Percentiles rank a stretch among this genome's conserved stretches.
Conservation (phyloP, 176 grass and related monocot genomes). For the Aechmea fasciata region DNA sequence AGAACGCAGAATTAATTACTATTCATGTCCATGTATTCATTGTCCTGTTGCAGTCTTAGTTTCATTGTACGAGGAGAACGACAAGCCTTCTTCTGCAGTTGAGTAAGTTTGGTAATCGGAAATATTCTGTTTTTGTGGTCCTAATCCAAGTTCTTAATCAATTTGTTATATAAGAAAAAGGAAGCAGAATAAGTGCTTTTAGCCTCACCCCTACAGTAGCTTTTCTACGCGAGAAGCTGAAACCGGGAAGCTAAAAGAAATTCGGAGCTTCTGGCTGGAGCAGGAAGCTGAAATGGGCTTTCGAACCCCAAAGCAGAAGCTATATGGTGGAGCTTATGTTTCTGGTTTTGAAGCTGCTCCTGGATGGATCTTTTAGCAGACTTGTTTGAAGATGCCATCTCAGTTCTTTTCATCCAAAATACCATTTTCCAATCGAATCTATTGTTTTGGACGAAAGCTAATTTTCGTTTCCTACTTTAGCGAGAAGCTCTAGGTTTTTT, state of each 20-base stretch:
- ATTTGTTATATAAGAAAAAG: not conserved
- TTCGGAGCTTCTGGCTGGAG: not conserved
- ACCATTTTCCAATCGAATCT: not conserved
- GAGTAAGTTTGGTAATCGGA: constrained; percentile 48
- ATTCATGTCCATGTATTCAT: constrained; percentile 2
- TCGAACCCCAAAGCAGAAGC: not conserved
- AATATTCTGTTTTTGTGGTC: not conserved
- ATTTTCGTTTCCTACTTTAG: no score
- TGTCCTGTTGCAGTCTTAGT: constrained; percentile 54
- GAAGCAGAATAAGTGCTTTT: not conserved
- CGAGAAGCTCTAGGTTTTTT: no score
- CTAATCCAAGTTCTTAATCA: not conserved
- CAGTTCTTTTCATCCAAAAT: constrained; percentile 6
- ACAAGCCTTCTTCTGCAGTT: constrained; percentile 77
- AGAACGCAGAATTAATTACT: not conserved
- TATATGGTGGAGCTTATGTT: not conserved
- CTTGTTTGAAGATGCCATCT: not conserved
- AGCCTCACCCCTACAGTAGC: not conserved
- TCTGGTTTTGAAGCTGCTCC: not conserved
- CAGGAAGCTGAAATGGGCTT: no score
- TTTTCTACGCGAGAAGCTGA: not conserved
- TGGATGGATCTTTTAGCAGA: no score
- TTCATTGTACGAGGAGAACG: constrained; percentile 73
- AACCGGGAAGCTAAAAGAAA: not conserved
- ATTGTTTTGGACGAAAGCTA: not conserved